Evolutionary conservation across 768 basidiomycete genomes (phyloP).

Genomic region (Tulasnella sp.): DNA sequence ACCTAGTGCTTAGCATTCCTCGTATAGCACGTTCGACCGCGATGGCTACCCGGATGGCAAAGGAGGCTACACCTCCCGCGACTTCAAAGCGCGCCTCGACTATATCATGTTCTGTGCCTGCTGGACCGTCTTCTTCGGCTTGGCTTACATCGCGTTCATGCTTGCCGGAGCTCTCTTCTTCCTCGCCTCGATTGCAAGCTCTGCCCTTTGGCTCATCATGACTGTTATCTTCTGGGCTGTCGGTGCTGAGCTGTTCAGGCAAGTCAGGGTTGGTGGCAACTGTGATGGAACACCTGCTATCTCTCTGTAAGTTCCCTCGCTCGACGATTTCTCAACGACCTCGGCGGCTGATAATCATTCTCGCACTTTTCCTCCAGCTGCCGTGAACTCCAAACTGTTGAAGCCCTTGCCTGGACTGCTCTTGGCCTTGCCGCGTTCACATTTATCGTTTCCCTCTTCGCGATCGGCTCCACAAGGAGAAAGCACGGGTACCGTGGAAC

Average conservation of each 20-base stretch:
- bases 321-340: no score
- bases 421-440: conserved; percentile 22
- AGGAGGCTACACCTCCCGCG: conserved; percentile 2
- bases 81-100: conserved; percentile 45
- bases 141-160: conserved; percentile 68
- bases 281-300: conserved; percentile 54
- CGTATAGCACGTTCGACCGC: conserved; percentile 37
- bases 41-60: conserved; percentile 5
- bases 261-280: conserved; percentile 56
- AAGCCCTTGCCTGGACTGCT: conserved; percentile 27
- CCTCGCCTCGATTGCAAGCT: conserved; percentile 54
- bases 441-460: conserved; percentile 22
- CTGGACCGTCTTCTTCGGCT: conserved; percentile 72
- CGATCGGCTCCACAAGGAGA: background rate
- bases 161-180: conserved; percentile 51
- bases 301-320: conserved; percentile 45
- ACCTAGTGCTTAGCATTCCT: conserved; percentile 54
- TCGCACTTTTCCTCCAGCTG: conserved; percentile 16
- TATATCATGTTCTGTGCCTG: conserved; percentile 59
- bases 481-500: conserved; percentile 12
- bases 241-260: conserved; percentile 64
- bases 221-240: conserved; percentile 67
- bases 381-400: conserved; percentile 27
- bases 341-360: conserved; percentile 15
- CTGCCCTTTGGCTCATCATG: conserved; percentile 65